Evolutionary conservation across 1,284 basidiomycete species (phyloP).

Genomic region (Blastosporella zonata): DNA sequence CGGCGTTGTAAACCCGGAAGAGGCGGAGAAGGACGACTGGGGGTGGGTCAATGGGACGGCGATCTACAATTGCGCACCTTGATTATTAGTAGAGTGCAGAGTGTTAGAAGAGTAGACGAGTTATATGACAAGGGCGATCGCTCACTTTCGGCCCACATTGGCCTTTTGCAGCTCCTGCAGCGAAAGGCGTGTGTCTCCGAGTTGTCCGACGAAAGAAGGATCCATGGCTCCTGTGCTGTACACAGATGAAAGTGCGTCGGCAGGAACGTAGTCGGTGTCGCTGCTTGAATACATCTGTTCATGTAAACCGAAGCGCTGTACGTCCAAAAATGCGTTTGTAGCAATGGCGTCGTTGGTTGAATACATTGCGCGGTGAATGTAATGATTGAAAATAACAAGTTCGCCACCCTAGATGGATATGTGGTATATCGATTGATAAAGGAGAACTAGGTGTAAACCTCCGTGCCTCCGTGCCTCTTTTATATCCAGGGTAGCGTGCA

Average conservation of each 20-base stretch:
- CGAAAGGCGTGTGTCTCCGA: constrained; percentile 53
- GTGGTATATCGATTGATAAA: too few relatives aligned
- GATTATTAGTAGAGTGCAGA: background rate
- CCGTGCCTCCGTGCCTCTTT: background rate
- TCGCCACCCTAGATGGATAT: too few relatives aligned
- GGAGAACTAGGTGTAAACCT: background rate
- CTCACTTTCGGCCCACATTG: constrained; percentile 61
- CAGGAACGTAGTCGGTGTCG: background rate
- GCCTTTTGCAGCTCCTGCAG: constrained; percentile 62
- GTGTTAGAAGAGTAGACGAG: background rate
- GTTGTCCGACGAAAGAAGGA: constrained; percentile 47
- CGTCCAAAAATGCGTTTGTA: too few relatives aligned
- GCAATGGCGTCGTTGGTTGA: too few relatives aligned
- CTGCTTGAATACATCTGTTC: background rate
- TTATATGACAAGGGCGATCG: background rate
- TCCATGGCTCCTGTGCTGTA: background rate
- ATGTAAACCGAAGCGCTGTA: background rate
- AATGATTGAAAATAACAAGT: too few relatives aligned
- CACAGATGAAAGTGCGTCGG: background rate
- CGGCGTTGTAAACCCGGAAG: constrained; percentile 42
- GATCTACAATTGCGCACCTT: constrained; percentile 58
- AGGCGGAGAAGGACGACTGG: constrained; percentile 57
- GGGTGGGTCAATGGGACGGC: constrained; percentile 62
- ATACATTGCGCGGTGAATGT: too few relatives aligned
- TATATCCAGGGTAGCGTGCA: background rate